phyloP scores from a whole-genome alignment of 805 yeast species.

The Naumovozyma castellii region DNA sequence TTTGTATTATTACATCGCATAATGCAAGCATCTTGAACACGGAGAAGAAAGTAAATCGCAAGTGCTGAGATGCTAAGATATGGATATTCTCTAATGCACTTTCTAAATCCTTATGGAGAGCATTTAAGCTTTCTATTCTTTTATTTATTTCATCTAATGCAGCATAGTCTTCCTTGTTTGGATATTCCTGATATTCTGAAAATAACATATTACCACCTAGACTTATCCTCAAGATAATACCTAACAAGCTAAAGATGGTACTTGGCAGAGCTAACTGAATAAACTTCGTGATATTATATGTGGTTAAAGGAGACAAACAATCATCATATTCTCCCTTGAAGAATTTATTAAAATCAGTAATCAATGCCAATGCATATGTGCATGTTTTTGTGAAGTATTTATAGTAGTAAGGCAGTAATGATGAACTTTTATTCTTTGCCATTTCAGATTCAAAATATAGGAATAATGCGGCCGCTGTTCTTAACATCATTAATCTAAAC shows the following conservation, averaged over 20 bases:
- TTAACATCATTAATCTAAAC: conserved; percentile 18
- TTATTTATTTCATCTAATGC: conserved; percentile 3
- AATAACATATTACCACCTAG: conserved; percentile 16
- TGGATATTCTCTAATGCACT: conserved; percentile 17
- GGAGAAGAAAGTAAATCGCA: conserved; percentile 26
- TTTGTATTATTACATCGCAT: conserved; percentile 23
- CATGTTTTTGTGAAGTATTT: conserved; percentile 17
- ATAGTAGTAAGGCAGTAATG: conserved; percentile 13
- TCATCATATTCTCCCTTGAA: conserved; percentile 16
- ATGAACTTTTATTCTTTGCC: conserved; percentile 5
- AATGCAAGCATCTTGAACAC: conserved; percentile 25
- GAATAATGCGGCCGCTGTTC: conserved; percentile 23
- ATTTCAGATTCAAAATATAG: conserved; percentile 22
- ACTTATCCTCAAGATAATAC: conserved; percentile 21
- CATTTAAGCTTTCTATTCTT: conserved; percentile 17
- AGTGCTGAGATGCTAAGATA: conserved; percentile 17
- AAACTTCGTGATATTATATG: conserved; percentile 19
- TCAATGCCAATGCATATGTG: conserved; percentile 12
- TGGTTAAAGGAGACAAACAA: conserved; percentile 12
- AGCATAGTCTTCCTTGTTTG: conserved; percentile 1
- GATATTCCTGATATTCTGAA: conserved; percentile 10
- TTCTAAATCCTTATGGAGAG: conserved; percentile 20
- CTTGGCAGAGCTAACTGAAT: conserved; percentile 24
- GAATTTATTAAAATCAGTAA: conserved; percentile 16
- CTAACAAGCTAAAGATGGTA: conserved; percentile 18